A percentile compares a stretch with the other conserved stretches of the same genome.
Conservation (phyloP, 768 basidiomycete genomes). For the Macrolepiota fuliginosa region DNA sequence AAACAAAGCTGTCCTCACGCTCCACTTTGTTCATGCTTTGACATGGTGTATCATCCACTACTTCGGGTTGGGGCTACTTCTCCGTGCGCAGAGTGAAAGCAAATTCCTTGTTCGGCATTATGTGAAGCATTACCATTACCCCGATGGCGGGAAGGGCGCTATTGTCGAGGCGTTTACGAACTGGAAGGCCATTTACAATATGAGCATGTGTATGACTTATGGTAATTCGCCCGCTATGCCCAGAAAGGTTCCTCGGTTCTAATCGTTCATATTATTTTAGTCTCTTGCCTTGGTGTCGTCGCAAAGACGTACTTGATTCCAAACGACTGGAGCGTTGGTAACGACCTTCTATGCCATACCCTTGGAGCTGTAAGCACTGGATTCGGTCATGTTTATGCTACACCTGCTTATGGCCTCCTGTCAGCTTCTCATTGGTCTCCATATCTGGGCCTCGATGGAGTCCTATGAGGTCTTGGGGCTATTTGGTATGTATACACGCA, state of each 20-base stretch:
- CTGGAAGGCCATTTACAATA: conserved; percentile 92
- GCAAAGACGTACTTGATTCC: conserved; percentile 91
- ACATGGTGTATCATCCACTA: conserved; percentile 87
- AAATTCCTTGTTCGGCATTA: conserved; percentile 95
- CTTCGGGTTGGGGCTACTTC: conserved; percentile 79
- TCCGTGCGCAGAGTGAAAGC: conserved; percentile 79
- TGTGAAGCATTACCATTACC: conserved; percentile 92
- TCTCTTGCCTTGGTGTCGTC: conserved; percentile 80
- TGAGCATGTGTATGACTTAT: conserved; percentile 94
- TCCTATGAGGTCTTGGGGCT: conserved; percentile 92
- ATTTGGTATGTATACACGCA: conserved; percentile 58
- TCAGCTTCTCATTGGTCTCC: conserved; percentile 80
- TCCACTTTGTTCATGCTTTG: conserved; percentile 83
- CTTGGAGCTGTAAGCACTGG: conserved; percentile 69
- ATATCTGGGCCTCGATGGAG: conserved; percentile 88
- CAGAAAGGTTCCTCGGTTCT: conserved; percentile 4
- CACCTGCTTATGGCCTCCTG: conserved; percentile 6
- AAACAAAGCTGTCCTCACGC: conserved; percentile 41
- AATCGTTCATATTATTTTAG: conserved; percentile 35
- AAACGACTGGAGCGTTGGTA: conserved; percentile 82
- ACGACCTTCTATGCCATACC: conserved; percentile 84
- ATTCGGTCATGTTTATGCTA: background rate
- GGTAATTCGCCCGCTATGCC: conserved; percentile 39
- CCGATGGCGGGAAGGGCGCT: conserved; percentile 70
- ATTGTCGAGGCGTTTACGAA: conserved; percentile 93